Evolutionary conservation across 352 stramenopile species (phyloP).

Genomic region (Phytopythium helicoides): DNA sequence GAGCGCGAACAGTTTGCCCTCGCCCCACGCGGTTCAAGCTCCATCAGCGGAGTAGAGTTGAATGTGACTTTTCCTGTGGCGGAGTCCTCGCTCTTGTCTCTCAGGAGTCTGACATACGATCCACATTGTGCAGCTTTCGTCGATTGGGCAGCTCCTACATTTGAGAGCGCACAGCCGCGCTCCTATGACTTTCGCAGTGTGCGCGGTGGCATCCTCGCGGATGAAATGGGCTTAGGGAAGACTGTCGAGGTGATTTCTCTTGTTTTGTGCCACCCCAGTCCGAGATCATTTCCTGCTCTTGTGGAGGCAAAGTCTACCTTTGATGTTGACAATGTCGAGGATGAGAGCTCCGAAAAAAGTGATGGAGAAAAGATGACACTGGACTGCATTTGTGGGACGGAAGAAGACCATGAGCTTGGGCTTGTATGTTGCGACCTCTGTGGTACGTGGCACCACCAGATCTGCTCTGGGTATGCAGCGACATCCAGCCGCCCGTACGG

Average conservation of each 20-base stretch:
- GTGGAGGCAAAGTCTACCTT: background rate
- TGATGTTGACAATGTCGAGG: background rate
- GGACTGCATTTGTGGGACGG: conserved; percentile 57
- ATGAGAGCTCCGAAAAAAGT: background rate
- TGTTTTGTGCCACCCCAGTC: conserved; percentile 39
- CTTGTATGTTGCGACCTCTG: conserved; percentile 56
- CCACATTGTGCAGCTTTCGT: conserved; percentile 33
- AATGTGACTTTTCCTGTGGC: conserved; percentile 16
- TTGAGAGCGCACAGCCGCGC: background rate
- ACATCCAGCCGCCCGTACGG: conserved; percentile 1
- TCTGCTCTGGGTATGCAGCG: conserved; percentile 47
- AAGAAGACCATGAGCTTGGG: conserved; percentile 30
- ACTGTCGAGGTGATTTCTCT: conserved; percentile 80
- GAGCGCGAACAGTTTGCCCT: conserved; percentile 78
- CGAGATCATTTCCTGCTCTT: conserved; percentile 11
- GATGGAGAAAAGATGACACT: conserved; percentile 3
- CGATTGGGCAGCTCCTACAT: background rate
- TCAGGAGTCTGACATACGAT: conserved; percentile 23
- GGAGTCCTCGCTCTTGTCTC: background rate
- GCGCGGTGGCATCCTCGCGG: conserved; percentile 88
- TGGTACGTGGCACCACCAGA: conserved; percentile 52
- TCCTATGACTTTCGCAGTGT: conserved; percentile 16
- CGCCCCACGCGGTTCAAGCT: background rate
- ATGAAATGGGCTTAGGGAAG: conserved; percentile 92
- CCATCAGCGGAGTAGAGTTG: background rate